Percentiles rank a stretch among this genome's conserved stretches.
Evolutionary conservation across 139 green algal species (phyloP).

Genomic region (Monoraphidium neglectum): DNA sequence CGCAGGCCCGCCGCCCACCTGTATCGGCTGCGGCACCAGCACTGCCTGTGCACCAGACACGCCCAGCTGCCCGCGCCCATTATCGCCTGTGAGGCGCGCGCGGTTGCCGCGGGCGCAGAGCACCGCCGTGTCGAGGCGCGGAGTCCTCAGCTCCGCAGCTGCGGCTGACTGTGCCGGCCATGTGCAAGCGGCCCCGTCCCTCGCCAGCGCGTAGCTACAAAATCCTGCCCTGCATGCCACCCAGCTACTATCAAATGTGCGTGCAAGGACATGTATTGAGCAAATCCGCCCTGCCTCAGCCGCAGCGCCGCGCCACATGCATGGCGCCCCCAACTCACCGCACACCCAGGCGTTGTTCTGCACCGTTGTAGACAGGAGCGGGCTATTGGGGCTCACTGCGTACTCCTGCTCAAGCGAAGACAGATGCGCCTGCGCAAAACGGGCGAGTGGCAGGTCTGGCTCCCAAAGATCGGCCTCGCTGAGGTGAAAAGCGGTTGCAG

Average conservation of each 20-base stretch:
- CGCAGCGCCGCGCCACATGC: too few species aligned
- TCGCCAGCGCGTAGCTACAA: too few species aligned
- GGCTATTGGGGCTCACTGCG: constrained; percentile 64
- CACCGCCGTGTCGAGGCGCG: constrained; percentile 71
- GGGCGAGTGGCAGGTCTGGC: too few species aligned
- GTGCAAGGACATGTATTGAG: too few species aligned
- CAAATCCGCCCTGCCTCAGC: too few species aligned
- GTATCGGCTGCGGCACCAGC: constrained; percentile 48
- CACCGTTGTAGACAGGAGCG: constrained; percentile 72
- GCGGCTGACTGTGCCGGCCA: too few species aligned
- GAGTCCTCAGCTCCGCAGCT: constrained; percentile 64
- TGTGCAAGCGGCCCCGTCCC: too few species aligned
- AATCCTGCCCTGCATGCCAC: too few species aligned
- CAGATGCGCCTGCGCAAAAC: too few species aligned
- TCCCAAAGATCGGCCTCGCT: too few species aligned
- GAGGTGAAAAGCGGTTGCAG: too few species aligned
- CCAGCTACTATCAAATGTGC: too few species aligned
- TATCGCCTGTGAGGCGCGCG: constrained; percentile 61
- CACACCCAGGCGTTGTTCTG: constrained; percentile 81
- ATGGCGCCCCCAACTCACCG: constrained; percentile 68
- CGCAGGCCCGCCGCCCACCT: constrained; percentile 45
- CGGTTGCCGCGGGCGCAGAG: constrained; percentile 78
- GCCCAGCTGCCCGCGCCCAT: constrained; percentile 36
- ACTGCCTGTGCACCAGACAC: constrained; percentile 16
- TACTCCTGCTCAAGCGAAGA: constrained; percentile 35